Conservation (phyloP, 768 basidiomycete genomes). For the Agaricus blazei region DNA sequence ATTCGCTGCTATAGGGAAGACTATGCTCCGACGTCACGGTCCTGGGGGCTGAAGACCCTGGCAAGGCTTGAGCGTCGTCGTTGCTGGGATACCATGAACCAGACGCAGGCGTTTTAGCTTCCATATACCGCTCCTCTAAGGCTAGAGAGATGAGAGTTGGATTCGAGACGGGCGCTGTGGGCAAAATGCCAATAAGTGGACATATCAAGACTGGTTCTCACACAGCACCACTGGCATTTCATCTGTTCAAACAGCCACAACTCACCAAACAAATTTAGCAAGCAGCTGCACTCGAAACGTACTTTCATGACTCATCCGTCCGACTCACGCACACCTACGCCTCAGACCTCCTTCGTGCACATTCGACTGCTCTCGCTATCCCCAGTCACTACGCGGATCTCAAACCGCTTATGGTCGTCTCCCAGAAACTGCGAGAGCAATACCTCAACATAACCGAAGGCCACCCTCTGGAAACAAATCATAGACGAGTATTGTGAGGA, state of each 20-base stretch:
- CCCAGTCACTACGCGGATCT: slow-evolving; percentile 44
- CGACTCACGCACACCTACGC: slow-evolving; percentile 58
- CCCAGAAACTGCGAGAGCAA: slow-evolving; percentile 62
- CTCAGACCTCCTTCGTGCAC: slow-evolving; percentile 63
- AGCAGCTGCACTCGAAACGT: slow-evolving; percentile 55
- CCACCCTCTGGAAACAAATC: slow-evolving; percentile 28
- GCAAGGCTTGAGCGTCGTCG: no score
- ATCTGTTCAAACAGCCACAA: slow-evolving; percentile 25
- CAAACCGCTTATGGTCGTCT: slow-evolving; percentile 48
- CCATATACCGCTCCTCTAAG: no score
- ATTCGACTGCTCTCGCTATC: slow-evolving; percentile 55
- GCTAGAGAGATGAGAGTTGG: no score
- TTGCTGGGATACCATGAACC: no score
- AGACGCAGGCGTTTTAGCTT: no score
- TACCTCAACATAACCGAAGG: slow-evolving; percentile 72
- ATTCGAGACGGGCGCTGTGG: no score
- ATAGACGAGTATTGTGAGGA: slow-evolving; percentile 41
- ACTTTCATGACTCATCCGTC: slow-evolving; percentile 36
- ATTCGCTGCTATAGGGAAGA: no score
- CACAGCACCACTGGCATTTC: no score
- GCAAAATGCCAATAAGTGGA: no score
- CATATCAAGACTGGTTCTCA: no score
- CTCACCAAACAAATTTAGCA: slow-evolving; percentile 32
- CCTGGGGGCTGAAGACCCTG: no score
- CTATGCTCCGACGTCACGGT: no score